These are phyloP conservation scores for Fusarium domesticum DNA, from an alignment of 2,329 filamentous ascomycete genomes.

Conservation along the genomic window DNA sequence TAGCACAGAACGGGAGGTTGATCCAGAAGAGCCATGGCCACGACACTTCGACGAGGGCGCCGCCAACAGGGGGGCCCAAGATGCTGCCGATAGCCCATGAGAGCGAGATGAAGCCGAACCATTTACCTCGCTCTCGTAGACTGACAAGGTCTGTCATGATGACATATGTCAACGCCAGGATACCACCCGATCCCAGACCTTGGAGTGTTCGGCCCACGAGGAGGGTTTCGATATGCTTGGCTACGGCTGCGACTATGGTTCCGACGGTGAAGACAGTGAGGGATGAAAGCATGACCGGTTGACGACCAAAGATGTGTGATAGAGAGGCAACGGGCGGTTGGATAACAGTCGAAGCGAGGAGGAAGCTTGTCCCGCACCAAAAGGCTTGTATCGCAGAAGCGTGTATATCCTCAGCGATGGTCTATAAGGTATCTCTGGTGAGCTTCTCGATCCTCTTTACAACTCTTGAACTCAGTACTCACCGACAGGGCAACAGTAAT, in stretches of 20 bases:
- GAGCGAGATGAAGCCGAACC: slow-evolving; percentile 36
- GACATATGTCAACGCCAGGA: slow-evolving; percentile 46
- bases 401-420: slow-evolving; percentile 23
- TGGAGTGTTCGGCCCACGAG: slow-evolving; percentile 50
- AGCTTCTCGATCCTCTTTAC: background rate
- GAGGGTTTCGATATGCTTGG: slow-evolving; percentile 28
- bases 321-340: slow-evolving; percentile 25
- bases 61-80: slow-evolving; percentile 42
- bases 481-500: slow-evolving; percentile 25
- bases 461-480: background rate
- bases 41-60: slow-evolving; percentile 49
- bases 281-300: slow-evolving; percentile 18
- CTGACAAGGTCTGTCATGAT: slow-evolving; percentile 47
- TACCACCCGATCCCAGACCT: slow-evolving; percentile 50
- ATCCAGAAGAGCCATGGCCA: slow-evolving; percentile 67
- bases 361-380: slow-evolving; percentile 26
- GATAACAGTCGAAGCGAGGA: slow-evolving; percentile 25
- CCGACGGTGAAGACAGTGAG: slow-evolving; percentile 18
- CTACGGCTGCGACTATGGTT: slow-evolving; percentile 22
- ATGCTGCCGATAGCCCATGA: slow-evolving; percentile 57
- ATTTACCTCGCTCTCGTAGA: slow-evolving; percentile 41
- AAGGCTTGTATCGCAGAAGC: slow-evolving; percentile 24
- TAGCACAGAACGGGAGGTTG: slow-evolving; percentile 53
- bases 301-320: slow-evolving; percentile 25
- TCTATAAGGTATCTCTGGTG: slow-evolving; percentile 8